Evolutionary conservation across 257 asterid species (phyloP).

Genomic region (Scutellaria galericulata): DNA sequence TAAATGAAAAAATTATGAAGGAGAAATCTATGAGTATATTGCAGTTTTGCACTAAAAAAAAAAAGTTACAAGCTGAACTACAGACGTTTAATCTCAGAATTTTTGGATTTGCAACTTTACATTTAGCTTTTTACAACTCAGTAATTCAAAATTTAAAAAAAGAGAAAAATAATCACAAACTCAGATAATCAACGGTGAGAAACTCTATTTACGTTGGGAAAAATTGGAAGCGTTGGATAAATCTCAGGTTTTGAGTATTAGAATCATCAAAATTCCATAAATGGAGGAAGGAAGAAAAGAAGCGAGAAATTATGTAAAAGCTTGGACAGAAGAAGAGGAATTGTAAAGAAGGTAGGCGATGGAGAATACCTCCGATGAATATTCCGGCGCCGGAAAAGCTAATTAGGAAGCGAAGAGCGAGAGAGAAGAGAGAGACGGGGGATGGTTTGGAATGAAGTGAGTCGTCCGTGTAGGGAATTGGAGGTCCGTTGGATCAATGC

Average conservation of each 20-base stretch:
- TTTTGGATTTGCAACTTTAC: background rate
- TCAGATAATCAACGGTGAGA: slow-evolving; percentile 13
- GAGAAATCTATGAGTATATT: background rate
- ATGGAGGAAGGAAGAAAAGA: background rate
- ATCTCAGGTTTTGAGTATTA: background rate
- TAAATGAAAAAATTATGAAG: background rate
- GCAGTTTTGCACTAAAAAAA: background rate
- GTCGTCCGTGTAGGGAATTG: slow-evolving; percentile 32
- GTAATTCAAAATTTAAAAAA: background rate
- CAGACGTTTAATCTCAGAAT: background rate
- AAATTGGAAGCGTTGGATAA: background rate
- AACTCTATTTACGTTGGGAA: background rate
- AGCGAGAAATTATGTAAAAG: no score
- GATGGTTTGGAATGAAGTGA: slow-evolving; percentile 16
- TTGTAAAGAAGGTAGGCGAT: background rate
- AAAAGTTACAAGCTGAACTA: background rate
- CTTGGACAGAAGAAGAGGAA: background rate
- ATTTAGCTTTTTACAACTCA: slow-evolving; percentile 7
- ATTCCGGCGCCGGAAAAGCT: slow-evolving; percentile 43
- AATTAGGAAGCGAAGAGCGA: background rate
- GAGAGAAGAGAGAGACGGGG: slow-evolving; percentile 7
- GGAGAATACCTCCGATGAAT: slow-evolving; percentile 26
- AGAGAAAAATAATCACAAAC: background rate
- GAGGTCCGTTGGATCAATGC: slow-evolving; percentile 67
- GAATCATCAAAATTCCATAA: slow-evolving; percentile 1